Base-by-base conservation (phyloP, 805 yeast genomes). In the Naumovozyma baii region DNA sequence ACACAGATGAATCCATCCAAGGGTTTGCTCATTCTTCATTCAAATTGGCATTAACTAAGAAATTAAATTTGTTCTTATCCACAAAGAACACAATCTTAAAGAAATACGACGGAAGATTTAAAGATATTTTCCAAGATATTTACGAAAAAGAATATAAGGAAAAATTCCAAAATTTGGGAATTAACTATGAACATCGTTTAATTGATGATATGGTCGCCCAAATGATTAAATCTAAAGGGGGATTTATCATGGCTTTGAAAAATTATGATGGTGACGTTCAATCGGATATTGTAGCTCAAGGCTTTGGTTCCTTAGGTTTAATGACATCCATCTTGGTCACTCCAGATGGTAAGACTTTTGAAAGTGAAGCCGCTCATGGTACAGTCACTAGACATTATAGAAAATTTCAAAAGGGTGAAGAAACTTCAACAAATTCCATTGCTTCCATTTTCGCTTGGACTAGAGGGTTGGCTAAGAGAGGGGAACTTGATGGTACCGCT, bases 171-270 rank as follows among this genome's bases (percentile, higher is more conserved):
- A 61, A 64, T 12, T 66, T 67, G 26, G 82, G 80, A 17, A 72
- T 83, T 47, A 73, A 76, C 68, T 83, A 81, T 52, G 88, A 83
- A 61, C 92, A 83, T 62, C 74, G 92, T 62, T 70, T 83, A 56
- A 83, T 83, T 46, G 92, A 83, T 61, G 92, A 83, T 59, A 83
- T 83, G 87, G 92, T 83, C 44, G 90, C 90, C 3, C 92, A 83
- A 63, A 83, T 83, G 92, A 64, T 83, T 56, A 83, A 83, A 62
- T 82, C 90, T 18, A 78, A 78, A 54, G 92, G 92, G 55, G 92
- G 92, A 4, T 83, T 73, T 55, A 74, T 82, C 45, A 73, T 83
- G 69, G 90, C 90, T 36, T 68, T 83, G 69, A 83, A 83, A 63
- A 83, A 83, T 63, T 83, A 83, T 57, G 92, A 83, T 59, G 92